phyloP scores from a whole-genome alignment of 2,329 filamentous ascomycete species.

The Zasmidium citrigriseum region DNA sequence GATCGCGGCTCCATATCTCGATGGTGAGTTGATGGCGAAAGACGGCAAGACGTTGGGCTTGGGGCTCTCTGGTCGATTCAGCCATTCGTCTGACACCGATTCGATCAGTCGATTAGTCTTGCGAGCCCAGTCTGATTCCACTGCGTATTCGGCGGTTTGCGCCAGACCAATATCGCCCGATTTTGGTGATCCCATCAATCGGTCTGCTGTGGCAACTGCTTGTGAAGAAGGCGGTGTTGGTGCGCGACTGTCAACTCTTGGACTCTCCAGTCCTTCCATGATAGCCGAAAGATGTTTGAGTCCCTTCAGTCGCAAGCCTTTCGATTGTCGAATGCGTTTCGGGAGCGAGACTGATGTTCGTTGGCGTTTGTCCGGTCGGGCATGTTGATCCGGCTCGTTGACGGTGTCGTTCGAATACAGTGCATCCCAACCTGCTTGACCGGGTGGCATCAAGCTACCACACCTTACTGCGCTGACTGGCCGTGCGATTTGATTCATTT shows the following conservation, averaged over 20 bases:
- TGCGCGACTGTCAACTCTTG: slow-evolving; percentile 7
- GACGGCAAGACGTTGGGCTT: slow-evolving; percentile 28
- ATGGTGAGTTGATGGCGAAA: slow-evolving; percentile 30
- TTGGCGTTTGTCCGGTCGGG: slow-evolving; percentile 19
- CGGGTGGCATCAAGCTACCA: slow-evolving; percentile 16
- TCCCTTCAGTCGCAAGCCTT: slow-evolving; percentile 23
- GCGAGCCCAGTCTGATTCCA: background rate
- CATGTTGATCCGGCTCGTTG: slow-evolving; percentile 18
- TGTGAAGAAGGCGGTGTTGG: background rate
- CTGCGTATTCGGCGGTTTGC: background rate
- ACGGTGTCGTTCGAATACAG: slow-evolving; percentile 43
- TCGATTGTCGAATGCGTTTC: slow-evolving; percentile 22
- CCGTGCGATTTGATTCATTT: slow-evolving; percentile 24
- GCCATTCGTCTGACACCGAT: background rate
- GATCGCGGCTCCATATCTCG: slow-evolving; percentile 26
- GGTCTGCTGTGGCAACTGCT: background rate
- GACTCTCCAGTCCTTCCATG: slow-evolving; percentile 40
- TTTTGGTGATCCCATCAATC: background rate
- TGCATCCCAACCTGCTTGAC: slow-evolving; percentile 43
- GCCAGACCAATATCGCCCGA: background rate
- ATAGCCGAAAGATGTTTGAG: slow-evolving; percentile 40
- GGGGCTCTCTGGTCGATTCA: slow-evolving; percentile 25
- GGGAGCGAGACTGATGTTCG: slow-evolving; percentile 26
- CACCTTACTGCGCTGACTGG: slow-evolving; percentile 20
- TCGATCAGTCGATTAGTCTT: too few relatives aligned